phyloP scores from a whole-genome alignment of 2,329 filamentous ascomycete genomes.

The Ophiostoma pallidulum region DNA sequence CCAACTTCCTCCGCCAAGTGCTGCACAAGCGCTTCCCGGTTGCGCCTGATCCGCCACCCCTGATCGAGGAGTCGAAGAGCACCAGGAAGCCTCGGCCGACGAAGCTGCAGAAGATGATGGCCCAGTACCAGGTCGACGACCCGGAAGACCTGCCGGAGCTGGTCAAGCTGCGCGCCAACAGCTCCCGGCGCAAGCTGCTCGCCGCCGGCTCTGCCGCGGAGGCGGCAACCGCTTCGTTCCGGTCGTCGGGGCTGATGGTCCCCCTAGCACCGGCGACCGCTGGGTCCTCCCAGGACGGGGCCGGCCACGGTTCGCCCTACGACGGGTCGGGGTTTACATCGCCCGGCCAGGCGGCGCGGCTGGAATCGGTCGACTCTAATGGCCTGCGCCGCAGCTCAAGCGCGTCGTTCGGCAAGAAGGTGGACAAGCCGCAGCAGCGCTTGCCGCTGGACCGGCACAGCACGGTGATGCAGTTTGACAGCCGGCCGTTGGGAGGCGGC shows the following conservation, averaged over 20 bases:
- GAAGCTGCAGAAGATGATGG: slow-evolving; percentile 91
- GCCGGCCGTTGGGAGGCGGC: slow-evolving; percentile 27
- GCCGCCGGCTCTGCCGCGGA: slow-evolving; percentile 44
- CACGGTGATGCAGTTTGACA: slow-evolving; percentile 8
- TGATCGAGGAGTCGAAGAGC: slow-evolving; percentile 77
- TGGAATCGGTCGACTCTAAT: background rate
- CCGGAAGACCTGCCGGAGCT: slow-evolving; percentile 83
- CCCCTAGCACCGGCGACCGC: slow-evolving; percentile 5
- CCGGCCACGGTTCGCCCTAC: background rate
- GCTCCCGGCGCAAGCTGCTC: slow-evolving; percentile 61
- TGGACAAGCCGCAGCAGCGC: slow-evolving; percentile 25
- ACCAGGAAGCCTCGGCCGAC: slow-evolving; percentile 93
- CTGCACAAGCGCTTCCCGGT: slow-evolving; percentile 92
- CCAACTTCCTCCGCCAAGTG: slow-evolving; percentile 95
- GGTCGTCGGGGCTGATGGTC: slow-evolving; percentile 5
- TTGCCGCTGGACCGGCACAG: slow-evolving; percentile 9
- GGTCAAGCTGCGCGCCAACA: slow-evolving; percentile 68
- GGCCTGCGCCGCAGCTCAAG: slow-evolving; percentile 26
- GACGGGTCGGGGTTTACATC: background rate
- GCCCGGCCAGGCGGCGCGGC: background rate
- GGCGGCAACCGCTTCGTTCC: slow-evolving; percentile 18
- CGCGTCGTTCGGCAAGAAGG: slow-evolving; percentile 30
- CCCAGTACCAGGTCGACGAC: slow-evolving; percentile 77
- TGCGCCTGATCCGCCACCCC: slow-evolving; percentile 73
- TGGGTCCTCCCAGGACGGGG: background rate